Percentiles rank a stretch among this genome's conserved stretches.
phyloP scores from a whole-genome alignment of 352 stramenopile genomes.

The Halophytophthora batemanensis region DNA sequence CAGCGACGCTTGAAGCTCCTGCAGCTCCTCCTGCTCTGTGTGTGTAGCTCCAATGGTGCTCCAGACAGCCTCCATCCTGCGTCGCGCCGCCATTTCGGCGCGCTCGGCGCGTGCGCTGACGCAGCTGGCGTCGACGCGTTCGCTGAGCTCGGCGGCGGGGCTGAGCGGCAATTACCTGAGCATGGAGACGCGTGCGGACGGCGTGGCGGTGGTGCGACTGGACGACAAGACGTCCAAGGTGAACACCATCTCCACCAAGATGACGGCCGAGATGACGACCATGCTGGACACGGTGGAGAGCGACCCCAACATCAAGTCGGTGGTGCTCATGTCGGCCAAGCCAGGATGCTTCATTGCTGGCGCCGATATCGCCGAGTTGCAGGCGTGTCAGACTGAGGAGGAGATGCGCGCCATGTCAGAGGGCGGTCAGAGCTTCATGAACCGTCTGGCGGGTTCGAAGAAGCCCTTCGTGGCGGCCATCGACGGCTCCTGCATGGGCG shows the following conservation, averaged over 20 bases:
- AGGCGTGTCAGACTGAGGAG: constrained; percentile 79
- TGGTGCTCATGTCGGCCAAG: constrained; percentile 97
- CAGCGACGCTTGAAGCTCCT: too few species aligned
- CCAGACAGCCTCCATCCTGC: constrained; percentile 25
- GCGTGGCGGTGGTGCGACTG: constrained; percentile 91
- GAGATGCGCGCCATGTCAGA: constrained; percentile 92
- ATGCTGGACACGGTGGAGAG: constrained; percentile 89
- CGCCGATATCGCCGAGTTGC: constrained; percentile 97
- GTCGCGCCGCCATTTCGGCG: constrained; percentile 13
- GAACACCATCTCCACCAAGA: constrained; percentile 92
- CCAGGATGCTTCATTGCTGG: constrained; percentile 97
- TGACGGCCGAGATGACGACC: constrained; percentile 84
- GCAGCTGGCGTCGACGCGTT: constrained; percentile 14
- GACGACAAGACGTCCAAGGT: constrained; percentile 90
- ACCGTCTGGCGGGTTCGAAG: constrained; percentile 89
- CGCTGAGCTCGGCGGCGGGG: constrained; percentile 22
- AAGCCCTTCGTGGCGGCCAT: constrained; percentile 96
- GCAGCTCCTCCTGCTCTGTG: neutral
- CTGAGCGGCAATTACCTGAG: constrained; percentile 80
- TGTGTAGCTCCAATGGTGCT: constrained; percentile 34
- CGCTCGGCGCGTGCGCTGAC: constrained; percentile 4
- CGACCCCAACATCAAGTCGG: constrained; percentile 92
- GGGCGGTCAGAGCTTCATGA: constrained; percentile 93
- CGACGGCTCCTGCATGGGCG: constrained; percentile 95
- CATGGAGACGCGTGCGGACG: constrained; percentile 82